Conservation (phyloP, 495 filamentous ascomycete genomes). For the Neurospora sp. region DNA sequence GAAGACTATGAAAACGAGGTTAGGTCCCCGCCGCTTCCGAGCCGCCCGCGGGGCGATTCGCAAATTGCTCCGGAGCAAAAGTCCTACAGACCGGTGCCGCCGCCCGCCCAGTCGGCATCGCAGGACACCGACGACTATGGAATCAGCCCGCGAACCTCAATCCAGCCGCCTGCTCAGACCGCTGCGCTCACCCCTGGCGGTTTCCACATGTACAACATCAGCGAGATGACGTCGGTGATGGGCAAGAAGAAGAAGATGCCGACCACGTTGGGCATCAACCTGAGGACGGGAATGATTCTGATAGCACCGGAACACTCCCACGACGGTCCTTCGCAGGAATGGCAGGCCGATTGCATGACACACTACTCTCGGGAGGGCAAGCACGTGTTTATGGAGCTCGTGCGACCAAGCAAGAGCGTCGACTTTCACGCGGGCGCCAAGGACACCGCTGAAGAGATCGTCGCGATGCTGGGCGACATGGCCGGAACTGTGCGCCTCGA, state of each 20-base stretch:
- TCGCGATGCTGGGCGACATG: constrained; percentile 77
- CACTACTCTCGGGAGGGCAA: constrained; percentile 97
- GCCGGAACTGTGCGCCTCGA: constrained; percentile 74
- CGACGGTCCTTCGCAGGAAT: constrained; percentile 79
- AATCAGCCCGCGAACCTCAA: constrained; percentile 8
- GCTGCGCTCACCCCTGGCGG: constrained; percentile 54
- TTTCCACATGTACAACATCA: constrained; percentile 90
- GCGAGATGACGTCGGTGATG: constrained; percentile 90
- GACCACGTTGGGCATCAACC: constrained; percentile 82
- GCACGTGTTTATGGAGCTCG: constrained; percentile 90
- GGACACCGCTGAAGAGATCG: constrained; percentile 90
- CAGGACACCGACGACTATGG: constrained; percentile 15
- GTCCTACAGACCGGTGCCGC: constrained; percentile 32
- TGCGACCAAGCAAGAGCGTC: constrained; percentile 80
- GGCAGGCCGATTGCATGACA: constrained; percentile 84
- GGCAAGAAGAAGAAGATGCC: constrained; percentile 97
- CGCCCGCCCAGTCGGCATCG: constrained; percentile 6
- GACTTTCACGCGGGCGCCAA: constrained; percentile 98
- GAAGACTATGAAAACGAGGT: constrained; percentile 25
- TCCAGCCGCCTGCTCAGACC: constrained; percentile 11
- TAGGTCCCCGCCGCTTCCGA: constrained; percentile 48
- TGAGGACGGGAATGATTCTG: constrained; percentile 77
- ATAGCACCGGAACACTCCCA: constrained; percentile 74
- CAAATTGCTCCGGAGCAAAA: constrained; percentile 40
- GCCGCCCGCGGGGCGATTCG: constrained; percentile 54